Percentiles rank a stretch among this genome's conserved stretches.
Evolutionary conservation across 164 flowering plant species (phyloP).

Genomic region (Taxillus chinensis): DNA sequence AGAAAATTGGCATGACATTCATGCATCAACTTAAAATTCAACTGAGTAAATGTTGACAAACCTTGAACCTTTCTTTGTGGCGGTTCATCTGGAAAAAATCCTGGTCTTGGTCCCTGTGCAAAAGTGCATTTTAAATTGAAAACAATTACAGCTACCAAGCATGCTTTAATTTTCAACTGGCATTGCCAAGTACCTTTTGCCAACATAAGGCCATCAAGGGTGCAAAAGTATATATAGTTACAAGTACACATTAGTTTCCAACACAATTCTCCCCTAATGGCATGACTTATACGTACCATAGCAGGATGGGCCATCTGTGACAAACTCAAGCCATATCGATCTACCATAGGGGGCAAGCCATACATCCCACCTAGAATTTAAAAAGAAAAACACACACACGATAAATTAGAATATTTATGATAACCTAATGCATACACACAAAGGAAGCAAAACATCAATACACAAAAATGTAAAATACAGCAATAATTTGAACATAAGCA

Average conservation of each 20-base stretch:
- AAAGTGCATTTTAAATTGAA: conserved; percentile 1
- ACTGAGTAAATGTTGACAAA: conserved; percentile 7
- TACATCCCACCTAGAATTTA: conserved; percentile 64
- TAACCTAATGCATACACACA: no score
- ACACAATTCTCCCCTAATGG: no score
- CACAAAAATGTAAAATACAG: not conserved
- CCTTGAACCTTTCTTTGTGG: conserved; percentile 42
- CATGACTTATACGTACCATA: conserved; percentile 43
- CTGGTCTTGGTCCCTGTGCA: conserved; percentile 74
- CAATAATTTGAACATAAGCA: no score
- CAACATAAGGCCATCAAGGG: no score
- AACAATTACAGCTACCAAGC: no score
- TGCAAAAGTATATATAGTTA: no score
- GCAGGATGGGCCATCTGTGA: conserved; percentile 51
- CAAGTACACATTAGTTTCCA: no score
- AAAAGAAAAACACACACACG: conserved; percentile 1
- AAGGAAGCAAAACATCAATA: no score
- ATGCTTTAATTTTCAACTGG: no score
- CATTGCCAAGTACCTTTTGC: no score
- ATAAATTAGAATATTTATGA: not conserved
- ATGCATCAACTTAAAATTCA: not conserved
- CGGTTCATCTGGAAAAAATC: conserved; percentile 58
- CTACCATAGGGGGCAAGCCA: conserved; percentile 75
- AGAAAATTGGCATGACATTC: conserved; percentile 3
- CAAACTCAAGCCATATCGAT: conserved; percentile 71